Base-by-base conservation (phyloP, 176 grass and related monocot genomes). In the Bromus sterilis region DNA sequence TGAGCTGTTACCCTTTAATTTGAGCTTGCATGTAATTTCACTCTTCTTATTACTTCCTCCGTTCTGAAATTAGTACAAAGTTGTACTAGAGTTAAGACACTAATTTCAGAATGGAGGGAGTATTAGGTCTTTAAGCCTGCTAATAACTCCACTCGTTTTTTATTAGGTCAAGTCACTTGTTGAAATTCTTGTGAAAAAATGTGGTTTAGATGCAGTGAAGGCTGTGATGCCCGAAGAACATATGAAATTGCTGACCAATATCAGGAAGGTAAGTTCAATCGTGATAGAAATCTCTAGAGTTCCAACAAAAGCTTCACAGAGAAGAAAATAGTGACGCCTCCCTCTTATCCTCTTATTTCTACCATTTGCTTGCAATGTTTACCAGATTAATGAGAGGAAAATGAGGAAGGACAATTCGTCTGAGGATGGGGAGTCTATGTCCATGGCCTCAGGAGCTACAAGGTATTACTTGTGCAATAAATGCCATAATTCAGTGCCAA, bases 181-280 rank as follows among this genome's bases (percentile, higher is more conserved):
- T 78, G 95, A 93, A 73, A 94, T 98, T 94, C 92, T 98, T 4
- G 89, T 98, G 49, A 93, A 75, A 59, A 98, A 95, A 93, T 98
- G 95, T 88, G 95, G 95, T 62, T 86, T 98, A 67, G 92, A 95
- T 70, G 95, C 95, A 33, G 95, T 98, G 36, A 98, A 93, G 70
- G 88, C 86, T 55, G 92, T 93, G 49, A 98, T 98, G 89, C 95
- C 95, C 32, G 88, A 95, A 84, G 95, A 98, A 78, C 95, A 98
- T 80, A 93, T 98, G 86, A 98, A 95, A 79, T 69, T 98, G 76
- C 80, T 98, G 11, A 89, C 88, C 37, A 98, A 95, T 36, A 98
- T 98, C 73, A 87, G 90, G 53, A 95, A 95, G 95, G 95, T 98
- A 79, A 80, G 74, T 71, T 72, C 25, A 31, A 11, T 31, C 55